A percentile compares a stretch with the other conserved stretches of the same genome.
phyloP scores from a whole-genome alignment of 257 asterid genomes.

The Nicotiana tabacum region DNA sequence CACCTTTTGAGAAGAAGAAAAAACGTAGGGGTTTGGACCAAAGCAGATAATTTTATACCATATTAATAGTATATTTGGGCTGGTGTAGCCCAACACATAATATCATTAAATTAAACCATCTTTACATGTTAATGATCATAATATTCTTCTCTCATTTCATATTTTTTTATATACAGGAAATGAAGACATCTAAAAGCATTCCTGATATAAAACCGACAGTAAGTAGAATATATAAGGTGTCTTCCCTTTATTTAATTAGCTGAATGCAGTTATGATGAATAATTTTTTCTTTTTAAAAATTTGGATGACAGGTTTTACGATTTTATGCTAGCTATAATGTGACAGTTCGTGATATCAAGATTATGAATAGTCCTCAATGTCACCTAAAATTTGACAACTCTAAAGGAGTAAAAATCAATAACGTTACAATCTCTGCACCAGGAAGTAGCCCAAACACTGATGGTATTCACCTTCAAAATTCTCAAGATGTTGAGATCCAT shows the following conservation, averaged over 20 bases:
- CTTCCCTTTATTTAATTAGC: not conserved
- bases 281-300: not conserved
- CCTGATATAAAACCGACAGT: conserved; percentile 67
- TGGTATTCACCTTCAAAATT: conserved; percentile 81
- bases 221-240: conserved; percentile 16
- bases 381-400: conserved; percentile 78
- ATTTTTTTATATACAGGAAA: conserved; percentile 31
- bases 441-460: conserved; percentile 74
- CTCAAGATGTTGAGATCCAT: conserved; percentile 68
- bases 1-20: too few relatives aligned
- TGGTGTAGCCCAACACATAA: too few relatives aligned
- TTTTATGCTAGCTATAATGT: conserved; percentile 53
- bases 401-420: conserved; percentile 42
- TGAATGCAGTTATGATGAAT: not conserved
- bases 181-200: conserved; percentile 30
- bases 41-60: too few relatives aligned
- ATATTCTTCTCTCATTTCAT: not conserved
- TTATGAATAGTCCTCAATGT: conserved; percentile 65
- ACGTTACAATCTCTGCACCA: conserved; percentile 72
- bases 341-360: conserved; percentile 46
- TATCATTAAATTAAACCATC: not conserved
- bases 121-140: not conserved
- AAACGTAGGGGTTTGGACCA: too few relatives aligned
- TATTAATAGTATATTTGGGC: too few relatives aligned
- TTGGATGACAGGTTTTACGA: conserved; percentile 56